Percentiles rank a stretch among this genome's conserved stretches.
phyloP scores from a whole-genome alignment of 2,329 filamentous ascomycete genomes.

The Aurifilum marmelostoma region DNA sequence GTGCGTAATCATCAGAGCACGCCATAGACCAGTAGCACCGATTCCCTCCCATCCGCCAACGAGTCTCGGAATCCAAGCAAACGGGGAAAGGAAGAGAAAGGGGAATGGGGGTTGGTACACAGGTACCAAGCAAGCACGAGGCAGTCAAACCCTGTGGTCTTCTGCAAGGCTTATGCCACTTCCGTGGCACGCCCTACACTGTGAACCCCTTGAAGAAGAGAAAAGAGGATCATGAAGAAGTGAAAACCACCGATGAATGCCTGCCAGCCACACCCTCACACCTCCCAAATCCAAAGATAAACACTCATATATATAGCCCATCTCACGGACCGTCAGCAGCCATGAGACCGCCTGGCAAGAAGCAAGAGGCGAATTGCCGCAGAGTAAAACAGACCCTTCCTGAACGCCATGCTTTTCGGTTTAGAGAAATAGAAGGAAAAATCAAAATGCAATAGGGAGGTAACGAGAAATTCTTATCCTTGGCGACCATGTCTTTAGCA shows the following conservation, averaged over 20 bases:
- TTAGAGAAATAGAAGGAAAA: too few species aligned
- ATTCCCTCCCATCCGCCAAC: not conserved
- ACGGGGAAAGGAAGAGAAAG: not conserved
- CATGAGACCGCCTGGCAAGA: slow-evolving; percentile 9
- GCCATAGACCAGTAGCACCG: not conserved
- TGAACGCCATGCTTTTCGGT: slow-evolving; percentile 28
- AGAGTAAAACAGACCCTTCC: not conserved
- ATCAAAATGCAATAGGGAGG: slow-evolving; percentile 23
- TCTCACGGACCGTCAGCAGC: not conserved
- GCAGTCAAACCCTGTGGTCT: too few species aligned
- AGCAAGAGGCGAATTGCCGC: not conserved
- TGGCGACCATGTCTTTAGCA: not conserved
- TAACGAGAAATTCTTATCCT: not conserved
- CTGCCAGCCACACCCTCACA: not conserved
- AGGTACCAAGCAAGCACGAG: not conserved
- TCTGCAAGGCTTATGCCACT: not conserved
- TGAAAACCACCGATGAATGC: not conserved
- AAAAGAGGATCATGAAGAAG: not conserved
- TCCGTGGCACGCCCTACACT: not conserved
- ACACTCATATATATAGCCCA: not conserved
- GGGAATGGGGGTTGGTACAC: not conserved
- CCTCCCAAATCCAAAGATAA: too few species aligned
- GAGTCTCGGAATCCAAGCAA: not conserved
- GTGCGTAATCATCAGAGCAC: not conserved
- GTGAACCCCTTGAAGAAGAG: not conserved